phyloP scores from a whole-genome alignment of 1,139 yeast species.

The Ashbya aceris region DNA sequence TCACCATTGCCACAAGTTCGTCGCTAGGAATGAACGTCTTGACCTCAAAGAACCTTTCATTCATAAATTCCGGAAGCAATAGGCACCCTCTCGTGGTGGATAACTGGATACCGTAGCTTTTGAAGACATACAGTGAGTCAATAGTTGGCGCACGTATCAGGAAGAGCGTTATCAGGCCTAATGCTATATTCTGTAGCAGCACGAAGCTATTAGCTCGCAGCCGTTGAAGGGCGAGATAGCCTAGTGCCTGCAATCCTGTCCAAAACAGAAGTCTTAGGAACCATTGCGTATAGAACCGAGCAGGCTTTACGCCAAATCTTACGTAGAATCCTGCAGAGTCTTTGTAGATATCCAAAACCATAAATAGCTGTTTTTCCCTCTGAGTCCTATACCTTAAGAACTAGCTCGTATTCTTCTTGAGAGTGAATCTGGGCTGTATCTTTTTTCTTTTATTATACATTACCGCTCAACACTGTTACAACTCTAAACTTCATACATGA shows the following conservation, averaged over 20 bases:
- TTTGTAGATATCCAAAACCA: neutral
- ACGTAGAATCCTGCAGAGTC: neutral
- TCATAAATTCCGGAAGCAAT: constrained; percentile 13
- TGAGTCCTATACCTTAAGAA: too few species aligned
- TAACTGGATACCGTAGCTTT: constrained; percentile 29
- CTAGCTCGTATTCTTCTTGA: too few species aligned
- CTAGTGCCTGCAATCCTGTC: neutral
- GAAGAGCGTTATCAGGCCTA: constrained; percentile 1
- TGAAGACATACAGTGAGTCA: constrained; percentile 24
- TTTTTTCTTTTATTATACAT: neutral
- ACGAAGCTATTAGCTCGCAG: neutral
- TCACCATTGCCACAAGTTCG: constrained; percentile 47
- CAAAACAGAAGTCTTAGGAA: neutral
- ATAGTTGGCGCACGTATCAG: constrained; percentile 18
- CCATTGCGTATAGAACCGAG: neutral
- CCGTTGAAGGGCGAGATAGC: neutral
- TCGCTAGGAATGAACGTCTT: constrained; percentile 43
- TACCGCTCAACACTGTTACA: neutral
- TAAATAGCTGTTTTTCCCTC: neutral
- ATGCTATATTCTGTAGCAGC: neutral
- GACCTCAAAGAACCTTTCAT: constrained; percentile 10
- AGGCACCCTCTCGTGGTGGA: constrained; percentile 17
- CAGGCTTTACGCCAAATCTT: neutral
- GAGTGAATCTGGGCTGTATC: neutral
- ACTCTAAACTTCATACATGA: neutral